Conservation (phyloP, 2,329 filamentous ascomycete species). For the Neofusicoccum umdonicola region DNA sequence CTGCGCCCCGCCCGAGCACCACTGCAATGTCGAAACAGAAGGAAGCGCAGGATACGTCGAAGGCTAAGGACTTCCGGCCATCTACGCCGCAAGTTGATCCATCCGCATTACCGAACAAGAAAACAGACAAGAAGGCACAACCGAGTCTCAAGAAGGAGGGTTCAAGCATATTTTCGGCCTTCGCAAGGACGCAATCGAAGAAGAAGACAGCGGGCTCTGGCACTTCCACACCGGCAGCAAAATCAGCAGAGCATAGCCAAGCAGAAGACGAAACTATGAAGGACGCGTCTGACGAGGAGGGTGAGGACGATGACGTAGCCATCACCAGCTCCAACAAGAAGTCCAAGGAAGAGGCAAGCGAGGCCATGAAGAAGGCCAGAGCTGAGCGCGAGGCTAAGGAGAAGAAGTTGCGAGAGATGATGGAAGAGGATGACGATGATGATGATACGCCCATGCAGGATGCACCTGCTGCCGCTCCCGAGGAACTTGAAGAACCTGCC, state of each 20-base stretch:
- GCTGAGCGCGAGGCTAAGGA: conserved; percentile 57
- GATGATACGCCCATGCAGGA: conserved; percentile 59
- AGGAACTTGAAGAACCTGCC: conserved; percentile 25
- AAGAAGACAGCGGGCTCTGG: conserved; percentile 38
- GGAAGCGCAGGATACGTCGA: conserved; percentile 23
- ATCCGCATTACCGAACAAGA: conserved; percentile 26
- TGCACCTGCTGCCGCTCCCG: conserved; percentile 41
- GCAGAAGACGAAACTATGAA: conserved; percentile 54
- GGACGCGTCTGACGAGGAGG: conserved; percentile 35
- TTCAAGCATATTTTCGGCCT: conserved; percentile 73
- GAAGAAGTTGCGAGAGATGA: conserved; percentile 62
- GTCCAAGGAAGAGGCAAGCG: conserved; percentile 19
- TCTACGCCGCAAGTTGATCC: conserved; percentile 31
- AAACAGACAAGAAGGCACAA: conserved; percentile 37
- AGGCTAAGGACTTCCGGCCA: conserved; percentile 29
- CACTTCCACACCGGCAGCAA: conserved; percentile 34
- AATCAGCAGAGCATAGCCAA: conserved; percentile 24
- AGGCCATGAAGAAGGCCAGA: conserved; percentile 42
- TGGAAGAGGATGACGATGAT: conserved; percentile 59
- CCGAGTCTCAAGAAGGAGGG: conserved; percentile 57
- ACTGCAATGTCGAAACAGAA: conserved; percentile 21
- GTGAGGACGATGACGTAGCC: conserved; percentile 36
- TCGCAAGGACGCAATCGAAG: conserved; percentile 67
- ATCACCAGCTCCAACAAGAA: conserved; percentile 21
- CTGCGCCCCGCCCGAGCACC: conserved; percentile 24